Evolutionary conservation across 2,329 filamentous ascomycete genomes (phyloP).

Genomic region (Exophiala sideris): DNA sequence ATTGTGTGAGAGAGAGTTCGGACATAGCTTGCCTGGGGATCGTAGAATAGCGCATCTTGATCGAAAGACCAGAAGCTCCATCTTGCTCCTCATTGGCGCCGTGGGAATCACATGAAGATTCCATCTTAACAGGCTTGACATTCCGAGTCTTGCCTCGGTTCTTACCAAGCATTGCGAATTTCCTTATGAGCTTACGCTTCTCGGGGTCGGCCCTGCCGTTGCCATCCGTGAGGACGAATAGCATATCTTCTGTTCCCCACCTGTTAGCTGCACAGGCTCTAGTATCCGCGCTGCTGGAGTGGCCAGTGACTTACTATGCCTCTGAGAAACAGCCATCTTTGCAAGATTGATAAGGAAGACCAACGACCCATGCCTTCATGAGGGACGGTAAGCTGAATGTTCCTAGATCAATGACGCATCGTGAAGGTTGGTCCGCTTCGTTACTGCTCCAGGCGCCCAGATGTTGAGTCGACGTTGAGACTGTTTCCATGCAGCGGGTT

Average conservation of each 20-base stretch:
- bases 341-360: no score
- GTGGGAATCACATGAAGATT: background rate
- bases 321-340: no score
- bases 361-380: no score
- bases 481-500: no score
- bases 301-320: no score
- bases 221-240: conserved; percentile 33
- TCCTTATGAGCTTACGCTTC: conserved; percentile 38
- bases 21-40: conserved; percentile 8
- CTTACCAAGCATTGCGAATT: conserved; percentile 45
- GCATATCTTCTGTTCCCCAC: conserved; percentile 16
- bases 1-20: conserved; percentile 27
- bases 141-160: conserved; percentile 34
- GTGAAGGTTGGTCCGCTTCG: no score
- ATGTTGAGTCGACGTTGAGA: no score
- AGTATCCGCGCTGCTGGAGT: background rate
- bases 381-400: no score
- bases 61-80: background rate
- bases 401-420: no score
- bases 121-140: background rate
- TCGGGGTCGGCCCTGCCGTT: conserved; percentile 31
- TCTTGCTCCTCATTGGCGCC: background rate
- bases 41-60: background rate
- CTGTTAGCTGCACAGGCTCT: background rate
- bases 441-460: no score